Evolutionary conservation across 345 rosid species (phyloP).

Genomic region (Arabidopsis suecica): DNA sequence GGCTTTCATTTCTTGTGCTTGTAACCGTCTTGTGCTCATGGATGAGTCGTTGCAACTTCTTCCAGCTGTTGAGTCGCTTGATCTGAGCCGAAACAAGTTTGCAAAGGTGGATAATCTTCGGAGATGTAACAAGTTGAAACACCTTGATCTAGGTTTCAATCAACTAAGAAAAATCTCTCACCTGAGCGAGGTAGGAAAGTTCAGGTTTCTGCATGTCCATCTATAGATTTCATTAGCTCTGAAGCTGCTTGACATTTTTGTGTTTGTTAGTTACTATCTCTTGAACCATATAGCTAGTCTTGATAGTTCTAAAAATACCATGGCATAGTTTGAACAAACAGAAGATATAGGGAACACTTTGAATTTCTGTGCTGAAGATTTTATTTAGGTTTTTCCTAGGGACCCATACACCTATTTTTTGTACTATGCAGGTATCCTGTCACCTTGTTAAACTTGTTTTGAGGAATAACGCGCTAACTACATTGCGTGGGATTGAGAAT

Average conservation of each 20-base stretch:
- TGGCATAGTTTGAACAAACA: slow-evolving; percentile 19
- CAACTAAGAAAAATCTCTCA: slow-evolving; percentile 68
- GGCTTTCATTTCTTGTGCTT: slow-evolving; percentile 84
- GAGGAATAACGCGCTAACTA: slow-evolving; percentile 92
- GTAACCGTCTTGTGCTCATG: slow-evolving; percentile 88
- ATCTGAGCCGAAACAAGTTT: slow-evolving; percentile 94
- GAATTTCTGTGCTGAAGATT: slow-evolving; percentile 10
- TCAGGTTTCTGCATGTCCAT: slow-evolving; percentile 25
- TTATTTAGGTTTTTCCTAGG: slow-evolving; percentile 39
- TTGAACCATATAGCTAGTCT: slow-evolving; percentile 14
- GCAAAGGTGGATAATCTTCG: slow-evolving; percentile 89
- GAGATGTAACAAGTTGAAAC: slow-evolving; percentile 78
- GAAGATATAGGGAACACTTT: neutral
- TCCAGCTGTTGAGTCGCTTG: slow-evolving; percentile 93
- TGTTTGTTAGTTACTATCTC: slow-evolving; percentile 8
- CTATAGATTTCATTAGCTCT: neutral
- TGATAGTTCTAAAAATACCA: slow-evolving; percentile 7
- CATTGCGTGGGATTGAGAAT: slow-evolving; percentile 91
- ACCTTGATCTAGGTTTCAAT: slow-evolving; percentile 97
- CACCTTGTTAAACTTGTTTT: slow-evolving; percentile 84
- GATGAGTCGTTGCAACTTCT: slow-evolving; percentile 98
- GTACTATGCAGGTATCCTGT: slow-evolving; percentile 82
- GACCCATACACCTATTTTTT: slow-evolving; percentile 50
- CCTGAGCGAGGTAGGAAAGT: slow-evolving; percentile 71
- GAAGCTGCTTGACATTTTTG: slow-evolving; percentile 26